These are phyloP conservation scores for Zostera marina DNA, from an alignment of 116 monocot species.

Conservation along the genomic window DNA sequence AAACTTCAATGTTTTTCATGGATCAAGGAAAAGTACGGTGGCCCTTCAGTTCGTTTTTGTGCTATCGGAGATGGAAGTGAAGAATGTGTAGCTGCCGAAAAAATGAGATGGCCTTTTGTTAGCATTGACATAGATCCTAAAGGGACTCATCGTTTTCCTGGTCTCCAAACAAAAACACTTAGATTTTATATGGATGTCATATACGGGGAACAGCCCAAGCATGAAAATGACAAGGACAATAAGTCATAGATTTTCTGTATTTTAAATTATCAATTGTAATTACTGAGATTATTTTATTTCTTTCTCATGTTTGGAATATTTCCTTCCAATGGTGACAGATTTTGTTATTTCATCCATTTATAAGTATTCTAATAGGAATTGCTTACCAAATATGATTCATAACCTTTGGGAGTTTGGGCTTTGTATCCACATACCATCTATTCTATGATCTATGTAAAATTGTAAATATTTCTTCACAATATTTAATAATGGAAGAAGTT, in stretches of 20 bases:
- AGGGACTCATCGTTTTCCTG: constrained; percentile 59
- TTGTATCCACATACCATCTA: too few species aligned
- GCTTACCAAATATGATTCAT: neutral
- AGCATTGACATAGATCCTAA: constrained; percentile 48
- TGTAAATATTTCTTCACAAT: too few species aligned
- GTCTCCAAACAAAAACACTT: constrained; percentile 34
- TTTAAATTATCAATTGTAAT: neutral
- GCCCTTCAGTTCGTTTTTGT: constrained; percentile 53
- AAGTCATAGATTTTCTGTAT: neutral
- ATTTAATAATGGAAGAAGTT: too few species aligned
- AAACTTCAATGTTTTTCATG: constrained; percentile 71
- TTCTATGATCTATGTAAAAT: too few species aligned
- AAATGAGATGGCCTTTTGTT: constrained; percentile 76
- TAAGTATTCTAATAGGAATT: neutral
- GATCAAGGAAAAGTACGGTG: constrained; percentile 61
- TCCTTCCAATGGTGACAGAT: neutral
- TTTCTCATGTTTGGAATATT: neutral
- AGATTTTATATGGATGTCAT: constrained; percentile 47
- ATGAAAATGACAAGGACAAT: constrained; percentile 4
- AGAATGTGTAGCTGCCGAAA: constrained; percentile 68
- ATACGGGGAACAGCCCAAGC: constrained; percentile 19
- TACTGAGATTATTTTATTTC: neutral
- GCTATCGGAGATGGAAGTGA: constrained; percentile 86
- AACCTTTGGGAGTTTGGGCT: too few species aligned
- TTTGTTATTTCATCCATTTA: too few species aligned